phyloP scores from a whole-genome alignment of 2,329 filamentous ascomycete genomes.

The Erysiphe pulchra region DNA sequence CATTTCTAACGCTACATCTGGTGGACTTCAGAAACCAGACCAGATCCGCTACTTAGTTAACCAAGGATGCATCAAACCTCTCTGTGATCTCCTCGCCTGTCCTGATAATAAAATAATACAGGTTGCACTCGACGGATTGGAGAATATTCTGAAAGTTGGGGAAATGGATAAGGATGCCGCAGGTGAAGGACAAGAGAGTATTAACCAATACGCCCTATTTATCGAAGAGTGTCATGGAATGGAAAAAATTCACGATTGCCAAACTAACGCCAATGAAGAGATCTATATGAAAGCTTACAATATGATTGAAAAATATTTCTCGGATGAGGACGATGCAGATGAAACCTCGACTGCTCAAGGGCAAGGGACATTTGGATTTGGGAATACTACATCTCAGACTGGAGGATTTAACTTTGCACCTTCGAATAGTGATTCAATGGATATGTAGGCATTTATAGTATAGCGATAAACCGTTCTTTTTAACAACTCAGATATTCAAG shows the following conservation, averaged over 20 bases:
- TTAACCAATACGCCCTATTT: slow-evolving; percentile 93
- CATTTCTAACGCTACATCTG: slow-evolving; percentile 93
- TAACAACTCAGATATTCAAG: too few species aligned
- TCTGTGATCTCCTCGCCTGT: slow-evolving; percentile 84
- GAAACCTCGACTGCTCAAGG: slow-evolving; percentile 47
- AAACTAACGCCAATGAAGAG: slow-evolving; percentile 99
- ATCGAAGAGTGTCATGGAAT: slow-evolving; percentile 97
- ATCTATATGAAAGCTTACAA: slow-evolving; percentile 99
- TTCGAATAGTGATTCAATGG: slow-evolving; percentile 47
- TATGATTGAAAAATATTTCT: slow-evolving; percentile 99
- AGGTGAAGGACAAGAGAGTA: slow-evolving; percentile 45
- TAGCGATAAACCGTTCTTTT: too few species aligned
- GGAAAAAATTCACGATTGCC: slow-evolving; percentile 99
- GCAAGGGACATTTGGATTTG: slow-evolving; percentile 55
- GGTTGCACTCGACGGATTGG: slow-evolving; percentile 84
- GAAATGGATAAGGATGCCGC: slow-evolving; percentile 91
- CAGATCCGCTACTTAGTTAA: slow-evolving; percentile 89
- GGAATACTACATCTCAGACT: slow-evolving; percentile 38
- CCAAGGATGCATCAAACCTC: slow-evolving; percentile 87
- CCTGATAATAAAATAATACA: slow-evolving; percentile 99
- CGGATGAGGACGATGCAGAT: slow-evolving; percentile 57
- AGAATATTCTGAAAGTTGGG: slow-evolving; percentile 98
- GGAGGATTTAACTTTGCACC: slow-evolving; percentile 90
- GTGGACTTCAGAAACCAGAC: slow-evolving; percentile 92
- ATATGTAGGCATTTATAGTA: slow-evolving; percentile 35